Evolutionary conservation across 139 green algal genomes (phyloP).

Genomic region (Nannochloris sp.): DNA sequence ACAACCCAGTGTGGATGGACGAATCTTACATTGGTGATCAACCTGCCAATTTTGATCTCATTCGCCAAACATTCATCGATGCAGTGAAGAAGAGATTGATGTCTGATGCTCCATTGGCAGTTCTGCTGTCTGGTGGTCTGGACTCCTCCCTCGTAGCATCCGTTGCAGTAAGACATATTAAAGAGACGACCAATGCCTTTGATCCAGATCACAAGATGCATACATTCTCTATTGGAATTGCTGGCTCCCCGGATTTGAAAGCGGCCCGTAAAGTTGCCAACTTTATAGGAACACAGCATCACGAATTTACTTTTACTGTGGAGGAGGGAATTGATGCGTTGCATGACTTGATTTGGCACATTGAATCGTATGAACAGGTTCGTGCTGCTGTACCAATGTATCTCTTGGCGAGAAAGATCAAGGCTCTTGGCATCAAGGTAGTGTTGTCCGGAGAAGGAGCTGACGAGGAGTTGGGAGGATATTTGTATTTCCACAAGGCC

Average conservation of each 20-base stretch:
- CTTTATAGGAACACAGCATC: constrained; percentile 88
- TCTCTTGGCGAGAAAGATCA: constrained; percentile 91
- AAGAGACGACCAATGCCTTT: constrained; percentile 42
- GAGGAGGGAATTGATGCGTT: constrained; percentile 92
- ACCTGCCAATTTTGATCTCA: constrained; percentile 25
- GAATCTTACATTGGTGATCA: constrained; percentile 24
- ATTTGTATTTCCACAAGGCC: constrained; percentile 98
- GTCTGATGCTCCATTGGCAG: constrained; percentile 86
- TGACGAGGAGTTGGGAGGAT: constrained; percentile 94
- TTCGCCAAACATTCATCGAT: constrained; percentile 61
- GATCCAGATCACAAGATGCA: constrained; percentile 58
- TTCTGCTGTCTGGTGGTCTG: constrained; percentile 92
- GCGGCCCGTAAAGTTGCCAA: constrained; percentile 80
- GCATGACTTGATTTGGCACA: constrained; percentile 88
- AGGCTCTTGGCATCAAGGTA: constrained; percentile 89
- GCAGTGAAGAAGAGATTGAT: constrained; percentile 92
- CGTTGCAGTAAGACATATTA: constrained; percentile 61
- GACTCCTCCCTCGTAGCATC: constrained; percentile 87
- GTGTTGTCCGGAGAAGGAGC: constrained; percentile 91
- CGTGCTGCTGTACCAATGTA: constrained; percentile 94
- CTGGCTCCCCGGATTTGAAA: constrained; percentile 85
- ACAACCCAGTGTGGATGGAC: constrained; percentile 71
- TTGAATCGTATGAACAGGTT: constrained; percentile 87
- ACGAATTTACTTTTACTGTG: constrained; percentile 96
- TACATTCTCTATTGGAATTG: constrained; percentile 84